Base-by-base conservation (phyloP, 2,329 filamentous ascomycete species). In the Ceratocystis destructans region DNA sequence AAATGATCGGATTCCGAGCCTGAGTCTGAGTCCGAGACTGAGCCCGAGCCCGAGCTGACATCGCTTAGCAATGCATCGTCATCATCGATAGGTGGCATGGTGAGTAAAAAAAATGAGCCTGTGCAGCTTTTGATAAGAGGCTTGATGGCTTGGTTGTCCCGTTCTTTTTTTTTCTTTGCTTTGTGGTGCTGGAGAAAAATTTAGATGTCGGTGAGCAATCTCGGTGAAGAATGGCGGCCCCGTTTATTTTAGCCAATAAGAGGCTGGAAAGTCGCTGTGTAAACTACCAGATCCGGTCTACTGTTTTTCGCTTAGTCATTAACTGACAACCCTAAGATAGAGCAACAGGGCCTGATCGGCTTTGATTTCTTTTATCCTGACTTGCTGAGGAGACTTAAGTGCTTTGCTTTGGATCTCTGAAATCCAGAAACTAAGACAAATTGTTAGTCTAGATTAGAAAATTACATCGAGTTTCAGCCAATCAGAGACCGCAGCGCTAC, bases 1-100 rank as follows among this genome's bases (percentile, higher is more conserved):
- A 83, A 77, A 67, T 76, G 78, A 70, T 83, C 80, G 45, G 81
- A 83, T 70, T 79, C 77, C 66, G 66, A 75, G 50, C 73, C 71
- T 17, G 67, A 68, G 61, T 10, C 22, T 25, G 22, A 25, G 22
- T 2, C 22, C 2, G 22, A 22, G 22, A 1, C 22, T 25, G 22
- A 25, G 22, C 22, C 22, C 2, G 22, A 25, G 22, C 1, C 71
- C 22, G 64, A 68, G 55, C 61, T 64, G 33, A 62, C 46, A 33
- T 62, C 57, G 53, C 64, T 61, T 2, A 59, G 62, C 17, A 64
- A 44, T 8, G n/a, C 62, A 41, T 61, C 57, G 55, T 61, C n/a
- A 31, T 62, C 63, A 63, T 66, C 62, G 28, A 62, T 25, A 22
- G 63, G 62, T 6, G 67, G 66, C 69, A 70, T 69, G 25, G 4